These are phyloP conservation scores for Jatropha multifida DNA, from an alignment of 441 rosid species.

Conservation along the genomic window DNA sequence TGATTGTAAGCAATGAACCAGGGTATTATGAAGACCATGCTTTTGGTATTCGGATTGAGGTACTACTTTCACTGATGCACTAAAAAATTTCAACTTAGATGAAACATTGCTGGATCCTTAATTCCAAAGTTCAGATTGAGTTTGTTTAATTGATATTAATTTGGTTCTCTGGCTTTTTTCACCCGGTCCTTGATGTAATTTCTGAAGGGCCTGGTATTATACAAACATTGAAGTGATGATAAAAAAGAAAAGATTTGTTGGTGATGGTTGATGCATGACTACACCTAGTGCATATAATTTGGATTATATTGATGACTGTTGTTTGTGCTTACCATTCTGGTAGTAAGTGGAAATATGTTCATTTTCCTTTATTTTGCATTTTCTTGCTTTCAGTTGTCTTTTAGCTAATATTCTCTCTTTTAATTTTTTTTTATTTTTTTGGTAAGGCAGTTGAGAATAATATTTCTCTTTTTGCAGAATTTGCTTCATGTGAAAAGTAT, in stretches of 20 bases:
- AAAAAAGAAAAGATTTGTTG: not conserved
- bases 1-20: constrained; percentile 98
- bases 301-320: not conserved
- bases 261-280: not conserved
- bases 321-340: too few species aligned
- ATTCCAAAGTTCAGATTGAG: not conserved
- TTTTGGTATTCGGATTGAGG: constrained; percentile 98
- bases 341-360: not conserved
- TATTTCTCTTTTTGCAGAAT: constrained; percentile 52
- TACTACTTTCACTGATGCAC: constrained; percentile 18
- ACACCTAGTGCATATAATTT: too few species aligned
- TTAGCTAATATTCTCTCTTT: too few species aligned
- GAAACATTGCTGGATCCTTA: not conserved
- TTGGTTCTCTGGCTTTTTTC: not conserved
- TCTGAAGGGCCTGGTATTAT: not conserved
- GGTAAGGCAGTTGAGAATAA: not conserved
- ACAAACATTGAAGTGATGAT: not conserved
- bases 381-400: not conserved
- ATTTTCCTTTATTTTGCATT: not conserved
- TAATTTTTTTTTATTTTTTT: not conserved
- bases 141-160: not conserved
- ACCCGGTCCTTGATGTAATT: not conserved
- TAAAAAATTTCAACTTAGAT: not conserved
- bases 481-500: constrained; percentile 69
- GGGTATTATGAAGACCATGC: constrained; percentile 98